Evolutionary conservation across 768 basidiomycete genomes (phyloP), one percentile per base, ranked within the genome.

Genomic region (Serendipita sp.): DNA sequence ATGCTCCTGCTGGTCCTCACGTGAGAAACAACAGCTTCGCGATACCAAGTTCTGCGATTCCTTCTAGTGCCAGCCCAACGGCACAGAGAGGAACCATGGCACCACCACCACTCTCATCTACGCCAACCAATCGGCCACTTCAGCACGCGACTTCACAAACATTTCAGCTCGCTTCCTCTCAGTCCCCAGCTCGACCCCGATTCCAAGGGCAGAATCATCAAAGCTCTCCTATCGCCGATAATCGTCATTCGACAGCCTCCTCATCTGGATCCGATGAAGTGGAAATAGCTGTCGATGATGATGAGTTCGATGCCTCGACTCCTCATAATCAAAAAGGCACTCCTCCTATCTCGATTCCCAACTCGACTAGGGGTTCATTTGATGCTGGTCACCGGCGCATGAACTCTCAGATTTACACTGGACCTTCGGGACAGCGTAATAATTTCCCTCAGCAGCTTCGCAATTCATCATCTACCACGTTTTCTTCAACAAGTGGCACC

Each of bases 301-400:
- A 60, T 8, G 56, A 60, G 56, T 32, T n/a, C 8, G 56, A 60
- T 35, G 30, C 30, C n/a, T 32, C 48, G n/a, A 51, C 48, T n/a
- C 48, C 48, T 51, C 48, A 51, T 51, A 30, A 30, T 24, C 56
- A 60, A 34, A 60, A 60, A 30, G 56, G 56, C 30, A 60, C 56
- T 24, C 56, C 56, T 60, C 56, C 56, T n/a, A 60, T 60, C 35
- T 60, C 56, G 24, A 60, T 60, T 37, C 56, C 56, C 30, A 34
- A 34, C 11, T 60, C 56, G n/a, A 35, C 56, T 11, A 24, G 56
- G 8, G 56, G 56, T 10, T 60, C 56, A 37, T 60, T 60, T 35
- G 56, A 60, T 37, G 37, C 11, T 32, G 56, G 56, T 11, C 56
- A 60, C 34, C 56, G 56, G 13, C 28, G 56, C 10, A 60, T 38